phyloP scores from a whole-genome alignment of 805 yeast species.

The Zygoascus flipseniorum region DNA sequence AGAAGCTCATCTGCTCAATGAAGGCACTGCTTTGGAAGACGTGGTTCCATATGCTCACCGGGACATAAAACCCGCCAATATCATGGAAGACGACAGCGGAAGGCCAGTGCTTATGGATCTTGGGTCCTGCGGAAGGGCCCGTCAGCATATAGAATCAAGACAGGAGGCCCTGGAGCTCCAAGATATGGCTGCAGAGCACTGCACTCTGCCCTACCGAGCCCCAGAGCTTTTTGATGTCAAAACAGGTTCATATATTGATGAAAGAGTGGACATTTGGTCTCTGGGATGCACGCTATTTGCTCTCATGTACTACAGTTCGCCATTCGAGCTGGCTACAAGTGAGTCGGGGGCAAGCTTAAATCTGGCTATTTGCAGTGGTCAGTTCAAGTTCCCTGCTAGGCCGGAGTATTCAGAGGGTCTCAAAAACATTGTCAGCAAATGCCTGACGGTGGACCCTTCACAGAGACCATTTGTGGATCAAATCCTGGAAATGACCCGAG shows the following conservation, averaged over 20 bases:
- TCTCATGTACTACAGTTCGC: slow-evolving; percentile 69
- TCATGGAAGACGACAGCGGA: slow-evolving; percentile 68
- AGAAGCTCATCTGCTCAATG: slow-evolving; percentile 18
- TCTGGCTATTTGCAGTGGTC: slow-evolving; percentile 65
- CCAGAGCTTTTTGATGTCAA: slow-evolving; percentile 81
- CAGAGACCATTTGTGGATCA: slow-evolving; percentile 55
- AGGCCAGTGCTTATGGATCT: slow-evolving; percentile 74
- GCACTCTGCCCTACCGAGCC: slow-evolving; percentile 80
- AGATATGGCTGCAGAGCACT: slow-evolving; percentile 75
- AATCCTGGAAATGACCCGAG: slow-evolving; percentile 4
- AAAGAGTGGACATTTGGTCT: slow-evolving; percentile 84
- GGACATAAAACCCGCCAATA: slow-evolving; percentile 84
- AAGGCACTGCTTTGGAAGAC: slow-evolving; percentile 45
- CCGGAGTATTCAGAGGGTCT: slow-evolving; percentile 49
- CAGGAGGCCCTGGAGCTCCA: slow-evolving; percentile 69
- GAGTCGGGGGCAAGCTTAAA: slow-evolving; percentile 75
- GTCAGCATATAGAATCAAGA: slow-evolving; percentile 44
- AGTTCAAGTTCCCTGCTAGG: slow-evolving; percentile 46
- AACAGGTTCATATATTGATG: slow-evolving; percentile 56
- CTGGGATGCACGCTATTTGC: slow-evolving; percentile 79
- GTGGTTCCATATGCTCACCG: slow-evolving; percentile 71
- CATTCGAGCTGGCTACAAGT: slow-evolving; percentile 77
- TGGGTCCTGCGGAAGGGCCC: slow-evolving; percentile 68
- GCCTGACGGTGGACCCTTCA: slow-evolving; percentile 54
- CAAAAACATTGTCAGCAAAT: slow-evolving; percentile 46